Evolutionary conservation across 2,329 filamentous ascomycete species (phyloP).

Genomic region (Aspergillus sp.): DNA sequence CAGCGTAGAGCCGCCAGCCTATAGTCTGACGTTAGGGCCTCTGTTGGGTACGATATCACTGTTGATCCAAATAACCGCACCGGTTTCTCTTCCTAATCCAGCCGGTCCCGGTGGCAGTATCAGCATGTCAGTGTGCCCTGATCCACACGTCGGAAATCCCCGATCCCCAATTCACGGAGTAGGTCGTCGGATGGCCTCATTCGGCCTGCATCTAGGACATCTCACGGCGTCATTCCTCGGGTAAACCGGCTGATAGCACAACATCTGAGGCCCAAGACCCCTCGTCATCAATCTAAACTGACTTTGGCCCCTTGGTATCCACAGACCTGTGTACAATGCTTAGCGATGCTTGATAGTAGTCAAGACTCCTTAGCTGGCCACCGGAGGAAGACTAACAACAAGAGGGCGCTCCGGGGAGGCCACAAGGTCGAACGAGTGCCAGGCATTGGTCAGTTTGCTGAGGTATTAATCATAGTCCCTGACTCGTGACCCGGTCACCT

Average conservation of each 20-base stretch:
- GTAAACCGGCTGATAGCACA: not conserved
- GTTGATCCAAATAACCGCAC: not conserved
- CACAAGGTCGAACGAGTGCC: not conserved
- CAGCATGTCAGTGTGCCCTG: not conserved
- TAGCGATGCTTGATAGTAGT: conserved; percentile 2
- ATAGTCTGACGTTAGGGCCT: not conserved
- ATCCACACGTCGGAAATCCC: not conserved
- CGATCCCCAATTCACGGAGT: not conserved
- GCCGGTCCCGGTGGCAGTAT: not conserved
- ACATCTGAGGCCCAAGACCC: not conserved
- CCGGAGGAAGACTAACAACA: not conserved
- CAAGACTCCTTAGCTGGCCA: not conserved
- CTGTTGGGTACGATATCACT: not conserved
- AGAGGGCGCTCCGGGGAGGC: not conserved
- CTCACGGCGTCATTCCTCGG: not conserved
- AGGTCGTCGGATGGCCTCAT: not conserved
- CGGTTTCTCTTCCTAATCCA: not conserved
- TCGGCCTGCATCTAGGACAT: not conserved
- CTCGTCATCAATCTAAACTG: conserved; percentile 1
- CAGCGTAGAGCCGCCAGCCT: not conserved
- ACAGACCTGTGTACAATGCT: not conserved
- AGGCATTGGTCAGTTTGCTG: not conserved
- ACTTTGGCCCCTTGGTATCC: conserved; percentile 1
- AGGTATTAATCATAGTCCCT: not conserved
- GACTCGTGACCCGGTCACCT: not conserved